These are phyloP conservation scores for Pythium pyrilobum DNA, from an alignment of 352 stramenopile genomes.

Conservation along the genomic window DNA sequence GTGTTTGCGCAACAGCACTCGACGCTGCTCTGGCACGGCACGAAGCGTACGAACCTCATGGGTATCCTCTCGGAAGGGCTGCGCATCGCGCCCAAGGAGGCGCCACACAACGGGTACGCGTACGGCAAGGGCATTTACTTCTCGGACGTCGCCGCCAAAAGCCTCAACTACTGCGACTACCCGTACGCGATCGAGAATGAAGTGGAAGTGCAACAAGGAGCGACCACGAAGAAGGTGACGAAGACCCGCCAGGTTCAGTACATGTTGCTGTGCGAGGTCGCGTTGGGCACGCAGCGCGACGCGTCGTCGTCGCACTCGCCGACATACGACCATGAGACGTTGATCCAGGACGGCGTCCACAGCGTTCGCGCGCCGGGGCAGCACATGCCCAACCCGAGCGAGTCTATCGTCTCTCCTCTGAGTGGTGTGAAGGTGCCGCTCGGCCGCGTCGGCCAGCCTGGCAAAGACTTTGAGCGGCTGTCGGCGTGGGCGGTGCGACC, in stretches of 20 bases:
- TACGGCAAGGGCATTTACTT: slow-evolving; percentile 88
- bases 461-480: slow-evolving; percentile 6
- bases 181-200: slow-evolving; percentile 34
- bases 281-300: slow-evolving; percentile 28
- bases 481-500: slow-evolving; percentile 5
- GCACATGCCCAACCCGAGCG: slow-evolving; percentile 5
- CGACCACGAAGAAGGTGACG: slow-evolving; percentile 20
- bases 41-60: slow-evolving; percentile 70
- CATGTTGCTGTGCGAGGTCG: slow-evolving; percentile 69
- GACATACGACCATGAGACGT: not conserved
- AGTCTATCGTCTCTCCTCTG: slow-evolving; percentile 14
- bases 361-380: slow-evolving; percentile 18
- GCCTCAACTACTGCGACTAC: slow-evolving; percentile 54
- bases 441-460: slow-evolving; percentile 8
- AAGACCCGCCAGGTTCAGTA: slow-evolving; percentile 50
- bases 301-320: not conserved
- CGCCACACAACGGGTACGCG: slow-evolving; percentile 61
- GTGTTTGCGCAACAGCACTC: slow-evolving; percentile 32
- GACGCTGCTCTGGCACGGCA: slow-evolving; percentile 80
- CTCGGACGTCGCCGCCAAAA: slow-evolving; percentile 67
- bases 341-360: slow-evolving; percentile 5
- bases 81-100: slow-evolving; percentile 75
- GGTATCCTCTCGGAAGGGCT: slow-evolving; percentile 79
- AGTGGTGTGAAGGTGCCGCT: slow-evolving; percentile 10
- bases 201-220: slow-evolving; percentile 4